These are phyloP conservation scores for Posidonia australis DNA, from an alignment of 106 monocot species.

Conservation along the genomic window DNA sequence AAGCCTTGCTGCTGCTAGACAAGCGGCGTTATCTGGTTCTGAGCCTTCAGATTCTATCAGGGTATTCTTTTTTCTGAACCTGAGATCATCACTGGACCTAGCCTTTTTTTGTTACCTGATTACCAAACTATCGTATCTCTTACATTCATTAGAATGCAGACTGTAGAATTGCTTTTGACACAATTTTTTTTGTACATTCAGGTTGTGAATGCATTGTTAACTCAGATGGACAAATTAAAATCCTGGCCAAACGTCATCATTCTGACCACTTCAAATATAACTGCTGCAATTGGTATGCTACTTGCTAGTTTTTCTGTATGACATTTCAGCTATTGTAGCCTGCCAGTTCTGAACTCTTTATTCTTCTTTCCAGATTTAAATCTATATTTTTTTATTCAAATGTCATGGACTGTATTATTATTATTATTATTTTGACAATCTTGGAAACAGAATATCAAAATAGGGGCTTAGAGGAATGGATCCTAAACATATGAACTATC, in stretches of 20 bases:
- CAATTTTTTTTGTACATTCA: conserved; percentile 8
- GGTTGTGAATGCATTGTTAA: conserved; percentile 98
- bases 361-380: too few species aligned
- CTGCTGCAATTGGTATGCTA: conserved; percentile 82
- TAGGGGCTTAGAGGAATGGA: too few species aligned
- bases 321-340: too few species aligned
- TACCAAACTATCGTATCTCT: neutral
- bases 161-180: neutral
- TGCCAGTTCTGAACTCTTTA: too few species aligned
- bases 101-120: neutral
- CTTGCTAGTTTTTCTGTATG: neutral
- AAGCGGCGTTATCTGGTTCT: conserved; percentile 92
- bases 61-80: conserved; percentile 27
- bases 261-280: conserved; percentile 95
- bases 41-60: conserved; percentile 98
- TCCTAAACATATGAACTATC: too few species aligned
- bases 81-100: neutral
- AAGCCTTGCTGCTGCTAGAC: conserved; percentile 96
- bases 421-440: too few species aligned
- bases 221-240: conserved; percentile 89
- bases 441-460: too few species aligned
- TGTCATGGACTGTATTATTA: too few species aligned
- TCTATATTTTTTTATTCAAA: too few species aligned
- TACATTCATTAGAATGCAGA: neutral
- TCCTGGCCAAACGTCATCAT: conserved; percentile 89